Base-by-base conservation (phyloP, 2,329 filamentous ascomycete genomes). In the Fusarium sp. region DNA sequence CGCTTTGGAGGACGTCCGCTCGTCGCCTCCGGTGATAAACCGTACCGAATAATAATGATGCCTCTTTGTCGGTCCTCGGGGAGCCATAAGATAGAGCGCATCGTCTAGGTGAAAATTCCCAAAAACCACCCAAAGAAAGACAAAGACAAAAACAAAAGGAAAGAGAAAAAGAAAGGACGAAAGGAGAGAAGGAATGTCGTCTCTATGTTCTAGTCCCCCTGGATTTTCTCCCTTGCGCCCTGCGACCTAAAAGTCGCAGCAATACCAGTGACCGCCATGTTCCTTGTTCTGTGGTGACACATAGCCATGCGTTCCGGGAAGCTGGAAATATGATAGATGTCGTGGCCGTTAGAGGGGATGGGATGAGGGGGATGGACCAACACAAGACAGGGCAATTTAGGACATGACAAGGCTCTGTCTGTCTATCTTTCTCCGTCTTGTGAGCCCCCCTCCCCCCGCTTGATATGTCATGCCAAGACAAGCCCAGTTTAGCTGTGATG, bases 211-310 rank as follows among this genome's bases (percentile, higher is more conserved):
- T n/a, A 20, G 41, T 10, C 33, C n/a, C 47, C 10, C 30, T 32
- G 30, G 30, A 24, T 45, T 30, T 30, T 52, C 26, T 11, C 26
- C 26, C 26, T 62, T 63, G 67, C 68, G 53, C 68, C 64, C 40
- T 50, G 32, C 54, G 67, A 68, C 56, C 61, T 62, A 35, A 70
- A 49, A 67, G 59, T 52, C 56, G 44, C 56, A 59, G 48, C 53
- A 56, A 67, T 43, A 68, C 44, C 41, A 57, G 24, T 24, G 24
- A 24, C 24, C 24, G 24, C 33, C 33, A 7, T 37, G 44, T 43
- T 52, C 56, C 47, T 55, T 47, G 43, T 49, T 30, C 26, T 10
- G 45, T 56, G 62, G 41, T 35, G 19, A 19, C 37, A 58, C 22
- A 58, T 58, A 39, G 35, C 49, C 49, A 20, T 37, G 19, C 49